Percentiles rank a stretch among this genome's conserved stretches.
phyloP scores from a whole-genome alignment of 2,329 filamentous ascomycete species.

The Exophiala mesophila region DNA sequence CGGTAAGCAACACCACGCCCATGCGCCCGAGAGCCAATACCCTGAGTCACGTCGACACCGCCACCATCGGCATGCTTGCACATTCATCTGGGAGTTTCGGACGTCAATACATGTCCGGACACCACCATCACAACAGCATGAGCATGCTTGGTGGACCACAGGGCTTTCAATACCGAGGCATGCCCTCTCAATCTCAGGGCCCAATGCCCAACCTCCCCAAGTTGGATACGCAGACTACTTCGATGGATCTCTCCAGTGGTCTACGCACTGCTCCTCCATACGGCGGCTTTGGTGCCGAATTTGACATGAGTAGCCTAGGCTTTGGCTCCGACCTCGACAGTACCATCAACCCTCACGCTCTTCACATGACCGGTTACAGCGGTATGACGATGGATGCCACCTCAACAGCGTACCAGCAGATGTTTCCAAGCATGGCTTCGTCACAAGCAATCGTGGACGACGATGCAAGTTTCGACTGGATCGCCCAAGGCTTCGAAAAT shows the following conservation, averaged over 20 bases:
- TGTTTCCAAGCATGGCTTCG: constrained; percentile 52
- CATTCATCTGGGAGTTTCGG: constrained; percentile 37
- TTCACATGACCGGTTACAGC: constrained; percentile 78
- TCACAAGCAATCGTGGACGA: constrained; percentile 55
- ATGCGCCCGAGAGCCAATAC: constrained; percentile 93
- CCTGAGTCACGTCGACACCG: constrained; percentile 84
- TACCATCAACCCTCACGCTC: constrained; percentile 60
- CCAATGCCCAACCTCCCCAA: constrained; percentile 68
- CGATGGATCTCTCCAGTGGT: constrained; percentile 61
- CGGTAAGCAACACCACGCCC: constrained; percentile 55
- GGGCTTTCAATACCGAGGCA: constrained; percentile 63
- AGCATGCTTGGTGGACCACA: constrained; percentile 54
- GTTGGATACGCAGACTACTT: constrained; percentile 71
- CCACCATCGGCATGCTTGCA: constrained; percentile 67
- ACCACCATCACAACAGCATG: constrained; percentile 71
- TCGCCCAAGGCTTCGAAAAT: constrained; percentile 68
- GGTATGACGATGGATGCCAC: constrained; percentile 38
- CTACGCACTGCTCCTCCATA: constrained; percentile 74
- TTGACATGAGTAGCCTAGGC: constrained; percentile 61
- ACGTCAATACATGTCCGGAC: constrained; percentile 45
- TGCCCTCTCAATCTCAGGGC: constrained; percentile 64
- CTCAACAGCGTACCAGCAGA: constrained; percentile 38
- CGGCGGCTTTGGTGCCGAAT: constrained; percentile 60
- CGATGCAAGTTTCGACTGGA: constrained; percentile 81
- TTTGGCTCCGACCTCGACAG: constrained; percentile 40